Base-by-base conservation (phyloP, 768 basidiomycete species). In the Calocybe indica region DNA sequence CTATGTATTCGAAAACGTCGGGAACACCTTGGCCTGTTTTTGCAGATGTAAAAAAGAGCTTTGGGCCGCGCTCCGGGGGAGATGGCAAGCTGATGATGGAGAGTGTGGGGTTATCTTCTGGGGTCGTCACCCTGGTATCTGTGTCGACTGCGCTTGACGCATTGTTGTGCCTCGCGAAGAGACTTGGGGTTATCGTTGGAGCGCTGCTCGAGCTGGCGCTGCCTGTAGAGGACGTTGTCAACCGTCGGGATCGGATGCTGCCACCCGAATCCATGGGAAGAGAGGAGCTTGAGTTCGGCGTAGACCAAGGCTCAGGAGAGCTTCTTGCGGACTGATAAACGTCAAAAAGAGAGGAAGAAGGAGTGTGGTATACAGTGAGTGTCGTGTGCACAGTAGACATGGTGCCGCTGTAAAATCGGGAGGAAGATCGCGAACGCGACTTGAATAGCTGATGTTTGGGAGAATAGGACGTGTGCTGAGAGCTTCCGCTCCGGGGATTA, bases 1-100 rank as follows among this genome's bases (percentile, higher is more conserved):
- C 85, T 37, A 92, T 71, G 56, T 89, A 89, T 59, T 79, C 83
- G 56, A 91, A 92, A n/a, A 88, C 82, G 1, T 82, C 83, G 1
- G 58, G 43, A 0, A 90, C 85, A 6, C 85, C 82, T 33, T 78
- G 74, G 0, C 89, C 89, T 4, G 85, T 88, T 64, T 88, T 88
- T 2, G 89, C 88, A 1, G 83, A 86, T 5, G 85, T 79, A 58
- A 85, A 83, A 62, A 89, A 87, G 8, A 89, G 65, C 60, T 71
- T 78, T 0, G 86, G 82, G 3, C 83, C 77, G 1, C 62, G 69
- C 30, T 79, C 80, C 0, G 70, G 75, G n/a, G 65, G 64, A 5
- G 62, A 57, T 10, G 58, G 59, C 28, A 57, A 37, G 36, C 11
- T 11, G 36, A 43, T 31, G 42, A 33, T 5, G 2, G 6, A 22